phyloP scores from a whole-genome alignment of 2,329 filamentous ascomycete genomes.

The Zalaria obscura region DNA sequence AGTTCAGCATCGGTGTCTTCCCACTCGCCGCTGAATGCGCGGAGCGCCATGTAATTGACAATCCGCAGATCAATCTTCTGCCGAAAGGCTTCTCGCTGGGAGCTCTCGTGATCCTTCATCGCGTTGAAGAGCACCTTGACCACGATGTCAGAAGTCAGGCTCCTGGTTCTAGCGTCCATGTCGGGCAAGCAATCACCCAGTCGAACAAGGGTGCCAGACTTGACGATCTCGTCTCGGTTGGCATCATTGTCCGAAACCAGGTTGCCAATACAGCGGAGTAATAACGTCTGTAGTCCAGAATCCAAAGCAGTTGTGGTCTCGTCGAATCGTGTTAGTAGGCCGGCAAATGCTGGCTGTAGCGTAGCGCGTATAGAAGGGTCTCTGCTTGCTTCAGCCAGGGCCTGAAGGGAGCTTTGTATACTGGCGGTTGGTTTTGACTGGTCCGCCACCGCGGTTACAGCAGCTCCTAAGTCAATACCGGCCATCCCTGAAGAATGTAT shows the following conservation, averaged over 20 bases:
- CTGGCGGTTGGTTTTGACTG: too few species aligned
- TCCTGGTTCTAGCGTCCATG: background rate
- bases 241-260: slow-evolving; percentile 7
- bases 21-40: background rate
- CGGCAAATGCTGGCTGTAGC: too few species aligned
- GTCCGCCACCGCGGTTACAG: too few species aligned
- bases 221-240: background rate
- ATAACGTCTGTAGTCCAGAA: background rate
- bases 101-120: slow-evolving; percentile 1
- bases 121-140: background rate
- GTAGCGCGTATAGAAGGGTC: background rate
- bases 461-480: background rate
- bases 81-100: slow-evolving; percentile 4
- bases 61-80: background rate
- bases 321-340: too few species aligned
- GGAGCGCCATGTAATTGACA: background rate
- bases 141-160: background rate
- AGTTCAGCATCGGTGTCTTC: slow-evolving; percentile 1
- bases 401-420: background rate
- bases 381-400: slow-evolving; percentile 1
- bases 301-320: background rate
- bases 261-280: slow-evolving; percentile 7
- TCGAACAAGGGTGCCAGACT: background rate
- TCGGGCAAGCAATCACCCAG: slow-evolving; percentile 1
- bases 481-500: background rate